A percentile compares a stretch with the other conserved stretches of the same genome.
These are phyloP conservation scores for Fonsecaea erecta DNA, from an alignment of 2,329 filamentous ascomycete genomes.

Conservation along the genomic window DNA sequence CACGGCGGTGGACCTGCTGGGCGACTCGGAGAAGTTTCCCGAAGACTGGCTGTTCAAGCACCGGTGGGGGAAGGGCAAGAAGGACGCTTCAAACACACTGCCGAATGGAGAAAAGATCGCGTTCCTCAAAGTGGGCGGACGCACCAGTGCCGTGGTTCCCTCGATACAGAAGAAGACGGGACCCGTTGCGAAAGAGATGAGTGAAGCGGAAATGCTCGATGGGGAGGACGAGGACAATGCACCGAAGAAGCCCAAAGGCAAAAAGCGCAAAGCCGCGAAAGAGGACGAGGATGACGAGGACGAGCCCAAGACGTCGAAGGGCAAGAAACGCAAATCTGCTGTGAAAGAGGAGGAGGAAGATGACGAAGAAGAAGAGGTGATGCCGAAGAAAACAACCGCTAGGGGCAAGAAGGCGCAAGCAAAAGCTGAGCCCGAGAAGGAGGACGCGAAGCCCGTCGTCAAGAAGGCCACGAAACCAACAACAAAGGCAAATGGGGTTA, in stretches of 20 bases:
- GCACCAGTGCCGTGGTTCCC: slow-evolving; percentile 88
- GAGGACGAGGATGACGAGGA: slow-evolving; percentile 27
- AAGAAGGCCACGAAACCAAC: slow-evolving; percentile 7
- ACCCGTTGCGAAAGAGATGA: slow-evolving; percentile 60
- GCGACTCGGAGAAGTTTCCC: slow-evolving; percentile 83
- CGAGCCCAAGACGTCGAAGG: slow-evolving; percentile 39
- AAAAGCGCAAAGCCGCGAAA: slow-evolving; percentile 39
- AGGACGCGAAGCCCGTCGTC: slow-evolving; percentile 14
- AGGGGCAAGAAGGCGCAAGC: slow-evolving; percentile 36
- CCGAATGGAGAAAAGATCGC: slow-evolving; percentile 85
- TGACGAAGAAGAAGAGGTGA: slow-evolving; percentile 29
- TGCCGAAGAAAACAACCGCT: slow-evolving; percentile 37
- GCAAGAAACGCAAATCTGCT: slow-evolving; percentile 40
- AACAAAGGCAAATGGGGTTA: slow-evolving; percentile 3
- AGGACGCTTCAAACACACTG: slow-evolving; percentile 67
- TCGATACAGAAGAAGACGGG: slow-evolving; percentile 82
- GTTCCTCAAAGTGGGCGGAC: slow-evolving; percentile 85
- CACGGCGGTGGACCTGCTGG: slow-evolving; percentile 76
- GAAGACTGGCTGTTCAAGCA: slow-evolving; percentile 86
- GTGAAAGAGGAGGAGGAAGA: slow-evolving; percentile 27
- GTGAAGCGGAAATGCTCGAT: slow-evolving; percentile 40
- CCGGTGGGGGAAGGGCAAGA: slow-evolving; percentile 88
- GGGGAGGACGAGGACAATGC: slow-evolving; percentile 36
- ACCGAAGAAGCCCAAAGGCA: slow-evolving; percentile 43
- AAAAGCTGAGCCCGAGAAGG: slow-evolving; percentile 32